phyloP scores from a whole-genome alignment of 345 rosid genomes.

The Conringia planisiliqua region DNA sequence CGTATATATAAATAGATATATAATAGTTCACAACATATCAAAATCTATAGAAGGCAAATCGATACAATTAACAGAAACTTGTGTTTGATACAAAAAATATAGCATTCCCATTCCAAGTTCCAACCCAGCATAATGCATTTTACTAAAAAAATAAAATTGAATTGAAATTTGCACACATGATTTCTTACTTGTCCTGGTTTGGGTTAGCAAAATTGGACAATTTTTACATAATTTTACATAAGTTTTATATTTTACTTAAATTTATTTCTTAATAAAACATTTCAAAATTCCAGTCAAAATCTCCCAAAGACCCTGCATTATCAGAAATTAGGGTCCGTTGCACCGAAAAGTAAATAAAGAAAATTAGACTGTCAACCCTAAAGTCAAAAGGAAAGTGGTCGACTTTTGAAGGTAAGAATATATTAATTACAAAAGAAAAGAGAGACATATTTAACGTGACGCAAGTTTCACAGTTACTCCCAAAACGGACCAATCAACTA shows the following conservation, averaged over 20 bases:
- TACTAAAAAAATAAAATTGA: no score
- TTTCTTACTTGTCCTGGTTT: neutral
- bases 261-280: neutral
- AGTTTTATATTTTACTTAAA: neutral
- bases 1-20: no score
- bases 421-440: neutral
- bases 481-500: constrained; percentile 17
- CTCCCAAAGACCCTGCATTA: neutral
- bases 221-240: neutral
- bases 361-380: neutral
- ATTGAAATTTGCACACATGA: no score
- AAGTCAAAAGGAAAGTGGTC: neutral
- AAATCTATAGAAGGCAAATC: no score
- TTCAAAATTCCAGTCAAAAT: neutral
- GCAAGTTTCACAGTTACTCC: neutral
- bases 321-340: neutral
- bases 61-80: no score
- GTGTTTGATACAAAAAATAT: no score
- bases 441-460: neutral
- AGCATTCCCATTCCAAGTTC: no score
- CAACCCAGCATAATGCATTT: no score
- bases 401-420: neutral
- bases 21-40: no score
- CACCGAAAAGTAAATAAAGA: no score
- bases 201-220: neutral